Conservation (phyloP, 768 basidiomycete genomes). For the Nidula microcarpa region DNA sequence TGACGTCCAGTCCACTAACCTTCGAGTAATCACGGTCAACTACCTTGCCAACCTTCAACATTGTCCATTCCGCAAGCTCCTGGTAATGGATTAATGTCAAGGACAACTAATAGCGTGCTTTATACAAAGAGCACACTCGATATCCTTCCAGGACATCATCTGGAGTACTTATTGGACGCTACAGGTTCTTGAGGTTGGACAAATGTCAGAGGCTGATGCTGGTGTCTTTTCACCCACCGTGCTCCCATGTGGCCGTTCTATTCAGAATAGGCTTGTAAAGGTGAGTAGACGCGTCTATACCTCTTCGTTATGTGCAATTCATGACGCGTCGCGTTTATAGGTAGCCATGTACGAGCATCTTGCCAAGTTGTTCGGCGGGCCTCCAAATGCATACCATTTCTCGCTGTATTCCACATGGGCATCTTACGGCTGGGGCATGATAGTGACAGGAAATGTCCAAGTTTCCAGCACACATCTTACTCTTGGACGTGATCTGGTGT, state of each 20-base stretch:
- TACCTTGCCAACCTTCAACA: too few relatives aligned
- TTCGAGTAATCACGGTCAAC: too few relatives aligned
- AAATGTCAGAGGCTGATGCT: too few relatives aligned
- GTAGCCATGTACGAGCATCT: slow-evolving; percentile 91
- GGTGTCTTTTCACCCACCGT: slow-evolving; percentile 11
- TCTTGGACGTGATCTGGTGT: slow-evolving; percentile 68
- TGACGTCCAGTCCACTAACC: too few relatives aligned
- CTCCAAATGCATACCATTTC: slow-evolving; percentile 64
- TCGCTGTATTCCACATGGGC: slow-evolving; percentile 76
- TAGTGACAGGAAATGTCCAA: slow-evolving; percentile 85
- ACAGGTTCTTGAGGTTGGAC: too few relatives aligned
- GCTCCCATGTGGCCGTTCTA: slow-evolving; percentile 37
- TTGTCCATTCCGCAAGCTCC: too few relatives aligned
- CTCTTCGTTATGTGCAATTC: not conserved
- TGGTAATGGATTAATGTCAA: too few relatives aligned
- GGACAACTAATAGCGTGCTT: too few relatives aligned
- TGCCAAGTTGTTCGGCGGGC: slow-evolving; percentile 58
- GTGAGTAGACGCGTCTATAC: slow-evolving; percentile 20
- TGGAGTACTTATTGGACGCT: too few relatives aligned
- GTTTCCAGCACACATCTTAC: slow-evolving; percentile 60
- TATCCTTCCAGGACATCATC: too few relatives aligned
- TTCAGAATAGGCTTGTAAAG: slow-evolving; percentile 53
- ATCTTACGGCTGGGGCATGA: slow-evolving; percentile 78
- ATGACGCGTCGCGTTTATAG: slow-evolving; percentile 32
- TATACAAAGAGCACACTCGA: too few relatives aligned